Percentiles rank a stretch among this genome's conserved stretches.
These are phyloP conservation scores for Neocatenulostroma microsporum DNA, from an alignment of 2,329 filamentous ascomycete species.

Conservation along the genomic window DNA sequence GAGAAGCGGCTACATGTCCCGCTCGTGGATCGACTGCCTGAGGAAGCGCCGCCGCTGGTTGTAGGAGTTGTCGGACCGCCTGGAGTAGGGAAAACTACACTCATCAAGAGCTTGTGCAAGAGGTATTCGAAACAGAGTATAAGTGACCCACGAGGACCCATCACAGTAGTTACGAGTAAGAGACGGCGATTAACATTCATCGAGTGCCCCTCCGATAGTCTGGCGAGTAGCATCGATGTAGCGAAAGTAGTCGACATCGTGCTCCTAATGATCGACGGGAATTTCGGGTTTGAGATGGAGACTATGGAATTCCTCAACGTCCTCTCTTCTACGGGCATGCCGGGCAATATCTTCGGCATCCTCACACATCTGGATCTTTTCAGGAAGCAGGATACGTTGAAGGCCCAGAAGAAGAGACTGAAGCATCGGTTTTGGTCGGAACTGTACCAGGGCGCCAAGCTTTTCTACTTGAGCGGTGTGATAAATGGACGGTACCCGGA, in stretches of 20 bases:
- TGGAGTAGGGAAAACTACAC: slow-evolving; percentile 87
- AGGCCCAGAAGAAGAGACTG: slow-evolving; percentile 88
- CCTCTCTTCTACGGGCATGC: slow-evolving; percentile 90
- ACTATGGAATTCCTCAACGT: slow-evolving; percentile 99
- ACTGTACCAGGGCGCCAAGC: slow-evolving; percentile 89
- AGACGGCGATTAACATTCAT: slow-evolving; percentile 89
- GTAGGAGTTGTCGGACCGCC: slow-evolving; percentile 92
- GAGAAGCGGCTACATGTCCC: slow-evolving; percentile 96
- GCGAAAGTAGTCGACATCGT: slow-evolving; percentile 97
- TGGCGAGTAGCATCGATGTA: slow-evolving; percentile 94
- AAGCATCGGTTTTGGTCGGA: slow-evolving; percentile 97
- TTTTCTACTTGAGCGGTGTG: slow-evolving; percentile 94
- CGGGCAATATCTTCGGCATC: slow-evolving; percentile 95
- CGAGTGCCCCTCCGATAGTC: slow-evolving; percentile 87
- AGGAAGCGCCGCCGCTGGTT: slow-evolving; percentile 87
- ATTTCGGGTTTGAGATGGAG: slow-evolving; percentile 99
- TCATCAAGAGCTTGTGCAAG: slow-evolving; percentile 88
- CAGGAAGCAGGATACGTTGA: slow-evolving; percentile 82
- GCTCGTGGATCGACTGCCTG: slow-evolving; percentile 87
- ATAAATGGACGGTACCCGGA: slow-evolving; percentile 96
- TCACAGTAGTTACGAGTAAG: slow-evolving; percentile 95
- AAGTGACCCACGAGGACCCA: slow-evolving; percentile 77
- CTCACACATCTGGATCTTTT: slow-evolving; percentile 95
- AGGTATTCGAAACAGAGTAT: slow-evolving; percentile 95
- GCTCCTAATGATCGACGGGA: slow-evolving; percentile 95